Evolutionary conservation across 2,329 filamentous ascomycete genomes (phyloP).

Genomic region (Massarina eburnea): DNA sequence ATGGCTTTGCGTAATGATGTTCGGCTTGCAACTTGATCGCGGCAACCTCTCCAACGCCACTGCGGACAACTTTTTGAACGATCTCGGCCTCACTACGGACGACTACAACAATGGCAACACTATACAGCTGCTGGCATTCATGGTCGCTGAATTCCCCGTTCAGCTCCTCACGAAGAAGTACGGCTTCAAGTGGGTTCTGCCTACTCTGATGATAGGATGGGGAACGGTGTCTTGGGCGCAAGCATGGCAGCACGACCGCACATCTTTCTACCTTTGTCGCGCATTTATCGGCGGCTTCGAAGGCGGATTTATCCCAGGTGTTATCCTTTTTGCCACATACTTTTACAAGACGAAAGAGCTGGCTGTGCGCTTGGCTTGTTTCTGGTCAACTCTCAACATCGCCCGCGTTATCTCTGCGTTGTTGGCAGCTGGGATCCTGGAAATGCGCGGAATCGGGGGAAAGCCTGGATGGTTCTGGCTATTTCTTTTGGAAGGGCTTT

Average conservation of each 20-base stretch:
- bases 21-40: conserved; percentile 53
- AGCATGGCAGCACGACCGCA: conserved; percentile 60
- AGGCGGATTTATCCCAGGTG: conserved; percentile 61
- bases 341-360: conserved; percentile 74
- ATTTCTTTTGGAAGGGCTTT: conserved; percentile 46
- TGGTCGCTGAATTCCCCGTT: conserved; percentile 53
- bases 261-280: conserved; percentile 45
- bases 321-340: conserved; percentile 69
- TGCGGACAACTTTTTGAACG: conserved; percentile 32
- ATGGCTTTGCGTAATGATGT: conserved; percentile 46
- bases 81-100: conserved; percentile 32
- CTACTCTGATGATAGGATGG: conserved; percentile 49
- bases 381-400: conserved; percentile 67
- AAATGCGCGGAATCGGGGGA: conserved; percentile 52
- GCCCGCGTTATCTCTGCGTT: conserved; percentile 59
- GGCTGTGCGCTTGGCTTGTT: conserved; percentile 65
- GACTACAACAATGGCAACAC: conserved; percentile 42
- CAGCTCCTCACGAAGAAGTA: conserved; percentile 49
- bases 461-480: conserved; percentile 59
- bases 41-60: conserved; percentile 44
- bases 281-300: conserved; percentile 47
- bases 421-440: conserved; percentile 57
- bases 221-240: conserved; percentile 61
- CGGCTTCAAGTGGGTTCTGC: conserved; percentile 47
- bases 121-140: conserved; percentile 80